Base-by-base conservation (phyloP, 352 stramenopile species). In the Elongisporangium senticosum region DNA sequence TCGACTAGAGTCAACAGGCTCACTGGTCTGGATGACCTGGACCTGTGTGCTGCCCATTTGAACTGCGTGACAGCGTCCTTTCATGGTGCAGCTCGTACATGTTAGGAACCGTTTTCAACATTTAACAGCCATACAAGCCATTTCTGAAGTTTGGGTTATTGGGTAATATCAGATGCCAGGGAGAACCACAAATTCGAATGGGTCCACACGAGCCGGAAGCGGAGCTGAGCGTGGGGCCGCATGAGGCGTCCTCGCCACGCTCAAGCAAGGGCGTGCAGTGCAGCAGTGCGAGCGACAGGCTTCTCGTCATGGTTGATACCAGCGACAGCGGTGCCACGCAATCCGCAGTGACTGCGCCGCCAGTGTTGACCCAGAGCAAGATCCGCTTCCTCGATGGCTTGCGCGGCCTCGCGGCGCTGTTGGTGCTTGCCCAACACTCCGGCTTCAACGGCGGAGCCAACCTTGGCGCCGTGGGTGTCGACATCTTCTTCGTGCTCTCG, bases 401-500 rank as follows among this genome's bases (percentile, higher is more conserved):
- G 1, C 65, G 73, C n/a, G 73, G 73, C 1, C 61, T 82, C 49
- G 67, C 70, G 3, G 70, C 73, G 10, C 47, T 79, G 21, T 24
- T 79, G 24, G 73, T 78, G 15, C 61, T 67, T 49, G 55, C 54
- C 3, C 63, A 62, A 14, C 70, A 78, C 61, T 69, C 65, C 33
- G 62, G 63, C 11, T 69, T 76, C 48, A 64, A 71, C 58, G 26
- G 28, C 2, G 70, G 58, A 21, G 59, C 65, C 33, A 62, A 72
- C 56, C 28, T 77, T 2, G 73, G 70, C 0, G 58, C 62, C 21
- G 59, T 64, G 8, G 68, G 61, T 2, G 73, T 82, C 15, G 73
- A 82, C 53, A 20, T 58, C n/a, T 79, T 82, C 59, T 79, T 82
- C 48, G 73, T 82, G 39, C 59, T 81, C 11, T 81, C 72, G 20